phyloP scores from a whole-genome alignment of 345 rosid genomes.

The Streptanthus diversifolius region DNA sequence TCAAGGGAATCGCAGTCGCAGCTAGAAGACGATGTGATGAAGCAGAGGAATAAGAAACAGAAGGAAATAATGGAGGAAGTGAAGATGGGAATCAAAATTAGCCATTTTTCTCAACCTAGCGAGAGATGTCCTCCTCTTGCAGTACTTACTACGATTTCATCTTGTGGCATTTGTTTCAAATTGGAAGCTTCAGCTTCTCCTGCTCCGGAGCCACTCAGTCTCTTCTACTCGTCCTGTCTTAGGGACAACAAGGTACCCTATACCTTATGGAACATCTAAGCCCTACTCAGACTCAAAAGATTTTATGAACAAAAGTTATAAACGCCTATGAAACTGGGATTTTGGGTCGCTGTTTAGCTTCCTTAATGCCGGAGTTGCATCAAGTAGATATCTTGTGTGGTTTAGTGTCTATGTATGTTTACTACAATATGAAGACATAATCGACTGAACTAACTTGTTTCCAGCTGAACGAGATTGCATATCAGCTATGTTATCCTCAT shows the following conservation, averaged over 20 bases:
- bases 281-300: not conserved
- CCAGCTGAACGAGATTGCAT: slow-evolving; percentile 1
- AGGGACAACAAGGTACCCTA: slow-evolving; percentile 86
- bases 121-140: slow-evolving; percentile 97
- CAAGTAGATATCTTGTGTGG: not conserved
- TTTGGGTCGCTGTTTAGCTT: not conserved
- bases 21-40: slow-evolving; percentile 33
- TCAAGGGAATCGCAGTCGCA: slow-evolving; percentile 41
- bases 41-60: slow-evolving; percentile 38
- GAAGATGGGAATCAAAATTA: slow-evolving; percentile 68
- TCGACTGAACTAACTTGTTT: not conserved
- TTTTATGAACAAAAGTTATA: not conserved
- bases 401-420: not conserved
- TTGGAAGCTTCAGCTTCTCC: slow-evolving; percentile 47
- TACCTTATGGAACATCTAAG: slow-evolving; percentile 11
- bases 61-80: slow-evolving; percentile 51
- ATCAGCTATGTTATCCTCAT: not conserved
- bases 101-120: slow-evolving; percentile 65
- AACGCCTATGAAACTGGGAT: not conserved
- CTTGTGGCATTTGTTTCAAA: slow-evolving; percentile 86
- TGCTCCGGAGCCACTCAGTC: slow-evolving; percentile 50
- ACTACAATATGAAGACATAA: not conserved
- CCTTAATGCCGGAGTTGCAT: slow-evolving; percentile 5
- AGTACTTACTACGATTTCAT: slow-evolving; percentile 72
- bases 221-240: slow-evolving; percentile 76